Evolutionary conservation across 225 moss, liverwort and hornwort genomes (phyloP), one percentile per base, ranked within the genome.

Genomic region (Physcomitrellopsis africana): DNA sequence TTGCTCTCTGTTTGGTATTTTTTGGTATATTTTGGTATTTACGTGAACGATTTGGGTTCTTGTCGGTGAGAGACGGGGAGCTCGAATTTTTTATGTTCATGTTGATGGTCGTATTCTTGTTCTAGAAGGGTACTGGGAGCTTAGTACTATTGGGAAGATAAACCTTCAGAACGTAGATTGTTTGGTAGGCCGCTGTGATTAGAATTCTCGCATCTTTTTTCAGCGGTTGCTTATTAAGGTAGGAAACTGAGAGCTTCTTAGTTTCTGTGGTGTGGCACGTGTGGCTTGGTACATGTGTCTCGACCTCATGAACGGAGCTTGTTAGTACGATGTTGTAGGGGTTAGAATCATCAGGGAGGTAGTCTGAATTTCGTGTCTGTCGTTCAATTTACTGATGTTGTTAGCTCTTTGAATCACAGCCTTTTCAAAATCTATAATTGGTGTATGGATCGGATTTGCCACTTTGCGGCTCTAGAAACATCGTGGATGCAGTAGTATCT

Each of bases 311-410:
- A 63, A 1, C 15, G 17, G 8, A 6, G 63, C 42, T 64, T 23
- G 18, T 65, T 47, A 51, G 48, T 58, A 41, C 7, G 24, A 23
- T 1, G 19, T 61, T 32, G 43, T 29, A 49, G 64, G 59, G 51
- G 8, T 82, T 65, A 60, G 58, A 10, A n/a, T 69, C 23, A 46
- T 37, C 55, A 51, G 49, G 13, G 62, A 3, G 29, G 19, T 41
- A 14, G 18, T 37, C 15, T 19, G 1, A 24, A 42, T 43, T 69
- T 51, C 53, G 24, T 58, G 10, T 58, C 22, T 27, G 52, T 48
- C 26, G 14, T 41, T 46, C 45, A 42, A 17, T 49, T 57, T 51
- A 2, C 22, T 44, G 29, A 12, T 17, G 0, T 45, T 17, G 8
- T 13, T 64, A 22, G 54, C 0, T 55, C n/a, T 15, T 51, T 54